phyloP scores from a whole-genome alignment of 108 stramenopile genomes.

The Mediolabrus comicus region DNA sequence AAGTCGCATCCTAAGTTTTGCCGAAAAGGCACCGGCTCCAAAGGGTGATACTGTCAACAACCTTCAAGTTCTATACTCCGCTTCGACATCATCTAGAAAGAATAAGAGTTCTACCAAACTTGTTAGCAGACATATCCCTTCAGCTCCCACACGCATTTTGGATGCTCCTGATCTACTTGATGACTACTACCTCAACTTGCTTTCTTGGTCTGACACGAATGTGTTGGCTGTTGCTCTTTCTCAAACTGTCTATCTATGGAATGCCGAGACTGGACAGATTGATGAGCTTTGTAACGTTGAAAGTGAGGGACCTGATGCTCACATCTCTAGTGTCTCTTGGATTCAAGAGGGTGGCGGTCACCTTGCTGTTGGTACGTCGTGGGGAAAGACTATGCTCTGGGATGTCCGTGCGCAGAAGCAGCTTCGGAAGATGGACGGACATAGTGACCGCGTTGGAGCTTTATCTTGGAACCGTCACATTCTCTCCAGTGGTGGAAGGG shows the following conservation, averaged over 20 bases:
- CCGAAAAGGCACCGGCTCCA: conserved; percentile 94
- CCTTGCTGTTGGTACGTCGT: conserved; percentile 91
- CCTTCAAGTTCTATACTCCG: conserved; percentile 93
- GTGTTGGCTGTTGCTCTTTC: conserved; percentile 96
- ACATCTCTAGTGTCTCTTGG: conserved; percentile 97
- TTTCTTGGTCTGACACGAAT: conserved; percentile 93
- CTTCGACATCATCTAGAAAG: conserved; percentile 66
- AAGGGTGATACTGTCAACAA: conserved; percentile 96
- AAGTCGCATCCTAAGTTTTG: conserved; percentile 89
- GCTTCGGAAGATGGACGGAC: conserved; percentile 86
- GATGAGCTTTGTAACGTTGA: conserved; percentile 87
- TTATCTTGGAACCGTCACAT: conserved; percentile 95
- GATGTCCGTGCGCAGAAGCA: conserved; percentile 67
- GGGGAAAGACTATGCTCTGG: conserved; percentile 81
- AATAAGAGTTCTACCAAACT: conserved; percentile 51
- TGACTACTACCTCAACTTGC: conserved; percentile 98
- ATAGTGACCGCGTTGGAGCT: conserved; percentile 90
- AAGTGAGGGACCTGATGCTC: conserved; percentile 78
- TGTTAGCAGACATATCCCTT: conserved; percentile 76
- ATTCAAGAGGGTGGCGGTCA: conserved; percentile 77
- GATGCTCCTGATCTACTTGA: conserved; percentile 98
- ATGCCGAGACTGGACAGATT: conserved; percentile 93
- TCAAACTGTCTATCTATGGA: conserved; percentile 98
- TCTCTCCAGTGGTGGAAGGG: conserved; percentile 86
- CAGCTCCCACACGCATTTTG: conserved; percentile 92